Base-by-base conservation (phyloP, 2,329 filamentous ascomycete species). In the Ceratocystis destructans region DNA sequence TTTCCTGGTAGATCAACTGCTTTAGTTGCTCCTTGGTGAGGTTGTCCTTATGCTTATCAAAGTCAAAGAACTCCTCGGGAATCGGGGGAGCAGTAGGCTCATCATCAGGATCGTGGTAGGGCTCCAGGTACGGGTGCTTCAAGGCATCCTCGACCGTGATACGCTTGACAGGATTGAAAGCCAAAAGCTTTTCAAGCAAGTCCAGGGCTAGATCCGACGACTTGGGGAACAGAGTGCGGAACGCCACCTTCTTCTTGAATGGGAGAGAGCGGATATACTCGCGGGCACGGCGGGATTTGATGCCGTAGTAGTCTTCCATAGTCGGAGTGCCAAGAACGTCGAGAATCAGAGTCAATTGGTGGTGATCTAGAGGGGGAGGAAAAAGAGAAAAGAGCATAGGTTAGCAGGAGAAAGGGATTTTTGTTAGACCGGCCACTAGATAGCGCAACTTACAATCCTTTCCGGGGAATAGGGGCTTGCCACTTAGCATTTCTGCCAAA, bases 271-370 rank as follows among this genome's bases (percentile, higher is more conserved):
- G 90, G 74, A 99, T 99, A 79, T 99, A 99, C 78, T 99, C 94
- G 70, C 94, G 86, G 63, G 94, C 94, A 73, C 94, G 90, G 70
- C 94, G 89, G 65, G 94, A 97, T 80, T 99, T 99, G 84, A 99
- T 99, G 70, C 94, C 94, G 73, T 99, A 99, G 83, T 99, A 99
- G 76, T 99, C 94, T 76, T 99, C 94, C 94, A 99, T 99, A 12
- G 94, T 99, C 2, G 94, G 94, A 2, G 94, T 99, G 70, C 94
- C 94, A 68, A 99, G 87, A 64, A 99, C 93, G 72, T 99, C 94
- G 71, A 99, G 82, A 73, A 99, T 99, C 69, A 99, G 82, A 5
- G 94, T 99, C 72, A 99, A 80, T 78, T 99, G 94, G 79, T 99
- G 94, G 77, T 99, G 94, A 75, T 99, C 90, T 96, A 33, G 7